Evolutionary conservation across 1,284 basidiomycete genomes (phyloP), one percentile per base, ranked within the genome.

Genomic region (Omphalotus olearius): DNA sequence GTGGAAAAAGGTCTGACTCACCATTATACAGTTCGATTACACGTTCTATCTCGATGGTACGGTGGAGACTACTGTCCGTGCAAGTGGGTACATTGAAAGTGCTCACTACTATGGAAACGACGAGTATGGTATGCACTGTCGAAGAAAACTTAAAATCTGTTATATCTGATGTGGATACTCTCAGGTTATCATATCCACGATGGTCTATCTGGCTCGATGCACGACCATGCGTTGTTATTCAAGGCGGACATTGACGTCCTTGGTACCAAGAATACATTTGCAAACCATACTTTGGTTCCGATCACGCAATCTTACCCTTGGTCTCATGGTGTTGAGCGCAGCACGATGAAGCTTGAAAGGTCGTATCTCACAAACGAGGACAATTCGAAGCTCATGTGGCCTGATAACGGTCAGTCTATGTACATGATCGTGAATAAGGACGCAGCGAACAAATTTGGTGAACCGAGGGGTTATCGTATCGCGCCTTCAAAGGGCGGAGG

Each of bases 381-480:
- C 41, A 42, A 58, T 2, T 50, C 53, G 13, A 58, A 57, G 16
- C 43, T 60, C 23, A 47, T 57, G 6, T 60, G 59, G 59, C 53
- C 59, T 1, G 18, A n/a, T 10, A 60, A 60, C 37, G 54, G 47
- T 4, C 55, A 38, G 9, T 57, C 43, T 6, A 56, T 57, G 57
- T 60, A 57, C 52, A 20, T 60, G 51, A 55, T 60, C 11, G 59
- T 58, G 25, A 60, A 60, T 17, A 58, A 56, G 30, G 52, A 60
- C 38, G 41, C 17, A 30, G 38, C 37, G 7, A 60, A 60, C 20
- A 50, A 58, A 30, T 60, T 54, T 35, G 59, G 59, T 6, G 59
- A 60, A 33, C 51, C 59, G 1, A 50, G 52, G 4, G 59, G 55
- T 3, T 60, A 54, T 40, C 51, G 47, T 23, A 56, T 60, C 18